Base-by-base conservation (phyloP, 345 rosid genomes). In the Eucalyptus regnans region DNA sequence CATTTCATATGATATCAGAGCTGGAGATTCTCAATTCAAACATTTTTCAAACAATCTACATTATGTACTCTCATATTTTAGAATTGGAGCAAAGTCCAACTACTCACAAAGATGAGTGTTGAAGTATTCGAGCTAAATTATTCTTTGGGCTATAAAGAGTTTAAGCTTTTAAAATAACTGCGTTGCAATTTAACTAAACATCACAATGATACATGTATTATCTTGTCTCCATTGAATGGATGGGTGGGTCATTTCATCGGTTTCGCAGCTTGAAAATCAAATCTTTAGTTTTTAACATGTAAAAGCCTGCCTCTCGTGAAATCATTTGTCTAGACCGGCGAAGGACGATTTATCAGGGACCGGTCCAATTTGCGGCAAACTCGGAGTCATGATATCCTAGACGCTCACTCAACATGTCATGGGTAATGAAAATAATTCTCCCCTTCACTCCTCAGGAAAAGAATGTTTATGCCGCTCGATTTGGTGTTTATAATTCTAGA, bases 271-370 rank as follows among this genome's bases (percentile, higher is more conserved):
- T 62, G 1, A 18, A 62, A 12, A 13, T 27, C 16, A 62, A 62
- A 29, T 62, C 33, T 62, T 29, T 29, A 29, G 17, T 60, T 60
- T 25, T 60, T 5, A 60, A 60, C 66, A 60, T 29, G 68, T 29
- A 62, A 4, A 4, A n/a, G 8, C n/a, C 5, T 0, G 0, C 68
- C 68, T 13, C 68, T 62, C 4, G 3, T 13, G 15, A 62, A 29
- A 62, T 62, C 31, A 5, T 2, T 62, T 62, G 33, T 12, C 68
- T 62, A 29, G 33, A 62, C 68, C 33, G 6, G 29, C 29, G 29
- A 2, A 56, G 62, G 62, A 2, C 7, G 13, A 58, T 23, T 58
- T 58, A 23, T 10, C 29, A 2, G 3, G 6, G 29, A 58, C 6
- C 64, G 0, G 13, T 23, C 64, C 29, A 23, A 58, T 10, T 54